Base-by-base conservation (phyloP, 345 rosid genomes). In the Boechera divaricarpa region DNA sequence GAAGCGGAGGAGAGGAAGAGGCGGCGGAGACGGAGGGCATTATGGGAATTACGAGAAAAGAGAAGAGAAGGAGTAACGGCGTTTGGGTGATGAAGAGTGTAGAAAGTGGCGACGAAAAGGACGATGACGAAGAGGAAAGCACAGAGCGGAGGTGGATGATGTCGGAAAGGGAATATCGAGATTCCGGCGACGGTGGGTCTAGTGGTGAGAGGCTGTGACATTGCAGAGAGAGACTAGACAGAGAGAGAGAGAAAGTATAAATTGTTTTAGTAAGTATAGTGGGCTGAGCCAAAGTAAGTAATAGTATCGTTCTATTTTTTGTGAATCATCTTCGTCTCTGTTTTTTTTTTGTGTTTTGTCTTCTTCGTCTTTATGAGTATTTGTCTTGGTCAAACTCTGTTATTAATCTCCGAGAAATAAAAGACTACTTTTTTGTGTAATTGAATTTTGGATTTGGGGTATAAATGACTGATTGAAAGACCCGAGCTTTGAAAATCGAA, bases 1-100 rank as follows among this genome's bases (percentile, higher is more conserved):
- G 88, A 62, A 75, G 91, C 83, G 58, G 83, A 80, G 62, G 95
- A 92, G 59, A 94, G 90, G 85, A 92, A 94, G 53, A 76, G 79
- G 33, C 63, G 61, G 75, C 28, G 91, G 87, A 76, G 85, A 55
- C 24, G 69, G 75, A 76, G 78, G 81, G 83, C 69, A 45, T 75
- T 77, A 36, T 76, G 77, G 82, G 77, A 31, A 63, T 71, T 69
- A 52, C 69, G 56, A 47, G 78, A 42, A 3, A 68, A 58, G 21
- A 79, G 44, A 28, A 31, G 49, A 42, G 56, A 39, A 36, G 62
- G 48, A 47, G 74, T 48, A 4, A 51, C 10, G 68, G 58, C 11
- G 71, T 68, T 52, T 26, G 86, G 86, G 77, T 77, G 83, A 73
- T 81, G 84, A 67, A 85, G 55, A 15, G 86, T 67, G 81, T 89